phyloP scores from a whole-genome alignment of 169 alveolate species.

The Plasmodium ovale region DNA sequence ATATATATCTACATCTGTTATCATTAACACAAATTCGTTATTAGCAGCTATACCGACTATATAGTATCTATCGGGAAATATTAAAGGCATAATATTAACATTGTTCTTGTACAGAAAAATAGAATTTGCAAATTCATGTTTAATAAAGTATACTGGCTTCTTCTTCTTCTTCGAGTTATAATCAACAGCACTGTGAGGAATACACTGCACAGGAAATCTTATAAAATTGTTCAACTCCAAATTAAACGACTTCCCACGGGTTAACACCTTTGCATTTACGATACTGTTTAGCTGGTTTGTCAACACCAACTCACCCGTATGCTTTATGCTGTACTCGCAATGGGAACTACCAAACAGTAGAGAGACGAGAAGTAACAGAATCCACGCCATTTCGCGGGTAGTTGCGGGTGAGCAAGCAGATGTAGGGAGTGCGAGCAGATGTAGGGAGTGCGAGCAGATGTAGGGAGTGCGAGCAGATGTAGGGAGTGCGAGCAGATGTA shows the following conservation, averaged over 20 bases:
- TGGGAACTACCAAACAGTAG: too few relatives aligned
- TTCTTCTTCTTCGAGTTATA: conserved; percentile 1
- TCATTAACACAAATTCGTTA: conserved; percentile 23
- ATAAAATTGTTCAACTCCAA: conserved; percentile 24
- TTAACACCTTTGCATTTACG: neutral
- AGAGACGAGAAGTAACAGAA: too few relatives aligned
- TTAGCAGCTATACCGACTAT: conserved; percentile 50
- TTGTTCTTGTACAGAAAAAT: conserved; percentile 44
- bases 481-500: too few relatives aligned
- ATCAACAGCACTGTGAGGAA: conserved; percentile 46
- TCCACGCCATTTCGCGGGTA: too few relatives aligned
- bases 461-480: too few relatives aligned
- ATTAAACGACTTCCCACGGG: neutral
- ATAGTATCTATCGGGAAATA: conserved; percentile 25
- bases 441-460: too few relatives aligned
- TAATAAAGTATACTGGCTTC: conserved; percentile 44
- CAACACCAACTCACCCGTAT: conserved; percentile 34
- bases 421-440: too few relatives aligned
- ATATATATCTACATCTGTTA: conserved; percentile 51
- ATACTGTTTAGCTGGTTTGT: conserved; percentile 32
- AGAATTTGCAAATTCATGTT: conserved; percentile 51
- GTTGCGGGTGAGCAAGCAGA: too few relatives aligned
- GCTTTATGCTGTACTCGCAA: conserved; percentile 18
- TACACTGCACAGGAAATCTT: conserved; percentile 55
- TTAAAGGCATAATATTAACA: conserved; percentile 33